phyloP scores from a whole-genome alignment of 208 protist species.

The Trypanosoma avium region DNA sequence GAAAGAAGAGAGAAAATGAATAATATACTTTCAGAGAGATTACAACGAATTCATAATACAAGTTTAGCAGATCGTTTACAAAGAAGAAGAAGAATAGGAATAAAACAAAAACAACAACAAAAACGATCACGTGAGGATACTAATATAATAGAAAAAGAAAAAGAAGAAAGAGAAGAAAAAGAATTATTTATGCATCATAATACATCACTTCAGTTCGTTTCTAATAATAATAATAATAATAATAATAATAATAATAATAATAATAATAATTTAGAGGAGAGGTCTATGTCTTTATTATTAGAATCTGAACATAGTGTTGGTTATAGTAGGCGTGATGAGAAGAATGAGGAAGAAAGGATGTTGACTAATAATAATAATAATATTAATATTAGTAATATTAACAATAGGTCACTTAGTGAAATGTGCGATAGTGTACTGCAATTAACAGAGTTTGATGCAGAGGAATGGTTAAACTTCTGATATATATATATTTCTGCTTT shows the following conservation, averaged over 20 bases:
- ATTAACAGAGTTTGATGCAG: slow-evolving; percentile 48
- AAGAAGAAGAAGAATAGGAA: neutral
- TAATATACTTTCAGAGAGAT: slow-evolving; percentile 36
- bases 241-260: neutral
- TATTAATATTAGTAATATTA: neutral
- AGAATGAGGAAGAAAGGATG: neutral
- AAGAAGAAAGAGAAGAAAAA: neutral
- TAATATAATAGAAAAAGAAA: neutral
- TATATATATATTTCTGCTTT: neutral
- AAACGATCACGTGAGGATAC: slow-evolving; percentile 18
- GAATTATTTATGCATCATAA: no score
- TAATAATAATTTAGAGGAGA: neutral
- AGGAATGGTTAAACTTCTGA: slow-evolving; percentile 44
- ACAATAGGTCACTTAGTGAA: neutral
- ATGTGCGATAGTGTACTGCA: slow-evolving; percentile 22
- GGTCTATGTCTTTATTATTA: no score
- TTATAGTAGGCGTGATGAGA: neutral
- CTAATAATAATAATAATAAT: neutral
- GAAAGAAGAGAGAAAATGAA: slow-evolving; percentile 51
- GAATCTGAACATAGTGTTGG: neutral
- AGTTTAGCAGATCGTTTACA: neutral
- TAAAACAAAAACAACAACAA: neutral
- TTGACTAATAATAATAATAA: neutral
- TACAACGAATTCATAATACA: slow-evolving; percentile 22
- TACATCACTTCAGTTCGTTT: no score